Conservation (phyloP, 1,284 basidiomycete species). For the Trametes polyzona region DNA sequence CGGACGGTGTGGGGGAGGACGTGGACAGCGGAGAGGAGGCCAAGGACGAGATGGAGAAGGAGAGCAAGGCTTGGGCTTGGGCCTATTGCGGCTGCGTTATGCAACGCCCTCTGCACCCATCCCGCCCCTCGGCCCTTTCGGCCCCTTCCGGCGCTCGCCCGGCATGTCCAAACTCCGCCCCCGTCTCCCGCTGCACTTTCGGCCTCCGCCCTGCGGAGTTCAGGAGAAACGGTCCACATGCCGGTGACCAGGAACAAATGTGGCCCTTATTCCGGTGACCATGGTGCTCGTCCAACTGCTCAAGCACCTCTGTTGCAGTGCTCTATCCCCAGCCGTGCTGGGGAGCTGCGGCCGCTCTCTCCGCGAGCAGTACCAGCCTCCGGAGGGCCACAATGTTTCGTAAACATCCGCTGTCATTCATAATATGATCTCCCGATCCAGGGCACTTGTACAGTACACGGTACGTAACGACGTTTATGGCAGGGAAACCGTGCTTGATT, state of each 20-base stretch:
- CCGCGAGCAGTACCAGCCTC: neutral
- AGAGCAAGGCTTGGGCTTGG: neutral
- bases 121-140: neutral
- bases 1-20: conserved; percentile 15
- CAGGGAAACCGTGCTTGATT: no score
- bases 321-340: no score
- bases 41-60: neutral
- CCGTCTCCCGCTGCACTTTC: neutral
- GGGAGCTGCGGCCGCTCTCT: neutral
- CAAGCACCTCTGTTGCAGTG: neutral
- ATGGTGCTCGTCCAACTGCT: no score
- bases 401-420: conserved; percentile 4
- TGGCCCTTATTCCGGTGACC: no score
- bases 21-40: neutral
- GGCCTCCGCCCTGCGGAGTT: neutral
- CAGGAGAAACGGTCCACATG: neutral
- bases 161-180: neutral
- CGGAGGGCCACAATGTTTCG: neutral
- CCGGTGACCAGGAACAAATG: no score
- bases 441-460: no score
- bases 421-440: conserved; percentile 4
- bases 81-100: neutral
- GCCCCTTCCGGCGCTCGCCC: neutral
- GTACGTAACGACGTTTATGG: no score
- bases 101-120: neutral